Conservation (phyloP, 495 filamentous ascomycete species). For the Thermothielavioides terrestris region DNA sequence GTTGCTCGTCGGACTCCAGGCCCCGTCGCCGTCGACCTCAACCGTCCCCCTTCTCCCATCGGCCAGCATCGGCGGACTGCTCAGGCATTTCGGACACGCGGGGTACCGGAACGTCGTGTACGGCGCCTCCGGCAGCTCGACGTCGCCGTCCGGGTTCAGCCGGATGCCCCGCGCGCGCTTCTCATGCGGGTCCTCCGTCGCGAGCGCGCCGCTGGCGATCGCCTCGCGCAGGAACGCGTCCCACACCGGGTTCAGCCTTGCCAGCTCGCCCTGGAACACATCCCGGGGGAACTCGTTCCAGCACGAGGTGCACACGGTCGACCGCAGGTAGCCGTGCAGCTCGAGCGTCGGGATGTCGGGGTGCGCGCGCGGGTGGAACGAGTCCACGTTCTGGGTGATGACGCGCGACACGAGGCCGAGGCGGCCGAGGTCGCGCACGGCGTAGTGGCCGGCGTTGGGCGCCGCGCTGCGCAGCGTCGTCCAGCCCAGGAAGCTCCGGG, state of each 20-base stretch:
- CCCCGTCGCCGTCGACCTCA: constrained; percentile 71
- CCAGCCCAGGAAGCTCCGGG: constrained; percentile 90
- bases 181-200: constrained; percentile 67
- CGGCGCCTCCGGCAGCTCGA: constrained; percentile 78
- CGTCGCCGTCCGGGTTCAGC: constrained; percentile 90
- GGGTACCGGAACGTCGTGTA: constrained; percentile 90
- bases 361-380: constrained; percentile 74
- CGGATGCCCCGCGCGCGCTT: constrained; percentile 59
- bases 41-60: constrained; percentile 53
- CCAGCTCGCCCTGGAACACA: constrained; percentile 66
- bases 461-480: constrained; percentile 63
- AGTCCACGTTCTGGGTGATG: constrained; percentile 95
- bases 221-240: constrained; percentile 63
- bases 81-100: constrained; percentile 72
- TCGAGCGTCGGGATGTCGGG: constrained; percentile 68
- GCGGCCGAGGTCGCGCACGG: constrained; percentile 58
- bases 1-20: constrained; percentile 59
- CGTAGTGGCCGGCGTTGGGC: constrained; percentile 73
- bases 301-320: constrained; percentile 74
- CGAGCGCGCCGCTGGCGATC: constrained; percentile 61
- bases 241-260: constrained; percentile 80
- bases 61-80: constrained; percentile 49
- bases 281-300: constrained; percentile 56
- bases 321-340: constrained; percentile 81
- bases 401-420: constrained; percentile 67